phyloP scores from a whole-genome alignment of 2,329 filamentous ascomycete genomes.

The Rhynchosporium agropyri region DNA sequence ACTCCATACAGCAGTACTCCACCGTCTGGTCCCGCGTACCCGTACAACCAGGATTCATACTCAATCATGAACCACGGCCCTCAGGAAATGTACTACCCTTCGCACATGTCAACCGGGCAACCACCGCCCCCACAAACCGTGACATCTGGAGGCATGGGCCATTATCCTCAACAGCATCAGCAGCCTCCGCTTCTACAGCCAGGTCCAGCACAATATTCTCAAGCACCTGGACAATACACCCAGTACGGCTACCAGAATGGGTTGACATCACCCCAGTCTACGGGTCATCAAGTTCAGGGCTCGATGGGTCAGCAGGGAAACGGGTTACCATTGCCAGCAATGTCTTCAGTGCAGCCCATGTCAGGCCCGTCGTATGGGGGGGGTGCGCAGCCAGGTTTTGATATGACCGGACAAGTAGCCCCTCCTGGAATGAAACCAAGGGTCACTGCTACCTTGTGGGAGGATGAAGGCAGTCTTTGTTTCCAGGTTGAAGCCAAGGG shows the following conservation, averaged over 20 bases:
- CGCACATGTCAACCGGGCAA: constrained; percentile 78
- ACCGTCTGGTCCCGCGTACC: constrained; percentile 46
- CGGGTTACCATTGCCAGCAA: constrained; percentile 67
- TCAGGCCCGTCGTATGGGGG: constrained; percentile 48
- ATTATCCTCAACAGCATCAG: constrained; percentile 72
- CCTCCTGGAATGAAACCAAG: constrained; percentile 95
- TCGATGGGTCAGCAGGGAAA: constrained; percentile 68
- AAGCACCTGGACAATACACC: constrained; percentile 58
- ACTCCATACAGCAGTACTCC: constrained; percentile 39
- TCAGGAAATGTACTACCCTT: constrained; percentile 83
- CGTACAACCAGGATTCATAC: constrained; percentile 45
- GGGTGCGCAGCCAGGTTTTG: constrained; percentile 58
- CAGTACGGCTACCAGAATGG: constrained; percentile 77
- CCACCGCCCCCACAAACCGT: constrained; percentile 75
- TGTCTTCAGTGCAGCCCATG: constrained; percentile 51
- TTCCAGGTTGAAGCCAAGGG: constrained; percentile 96
- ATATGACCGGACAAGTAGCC: constrained; percentile 85
- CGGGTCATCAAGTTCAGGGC: constrained; percentile 68
- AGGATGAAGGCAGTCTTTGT: constrained; percentile 94
- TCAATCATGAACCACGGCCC: constrained; percentile 78
- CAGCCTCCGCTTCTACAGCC: constrained; percentile 77
- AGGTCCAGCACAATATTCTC: constrained; percentile 68
- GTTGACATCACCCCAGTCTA: constrained; percentile 76
- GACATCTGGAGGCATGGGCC: constrained; percentile 70
- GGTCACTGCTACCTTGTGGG: constrained; percentile 94